These are phyloP conservation scores for Heracleum sosnowskyi DNA, from an alignment of 129 eudicot species.

Conservation along the genomic window DNA sequence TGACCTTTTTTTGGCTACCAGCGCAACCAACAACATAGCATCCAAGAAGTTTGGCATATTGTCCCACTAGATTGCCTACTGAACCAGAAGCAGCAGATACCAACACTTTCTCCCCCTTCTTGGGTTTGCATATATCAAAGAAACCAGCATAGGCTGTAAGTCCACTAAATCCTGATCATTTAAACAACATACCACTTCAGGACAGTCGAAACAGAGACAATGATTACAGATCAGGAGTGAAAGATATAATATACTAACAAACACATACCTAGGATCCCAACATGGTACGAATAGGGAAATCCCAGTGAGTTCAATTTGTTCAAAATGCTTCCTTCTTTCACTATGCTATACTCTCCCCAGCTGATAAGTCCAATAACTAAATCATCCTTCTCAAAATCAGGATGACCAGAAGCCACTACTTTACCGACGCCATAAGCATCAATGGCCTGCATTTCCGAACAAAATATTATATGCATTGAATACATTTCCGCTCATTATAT, in stretches of 20 bases:
- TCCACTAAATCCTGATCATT: constrained; percentile 59
- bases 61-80: constrained; percentile 78
- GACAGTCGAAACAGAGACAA: neutral
- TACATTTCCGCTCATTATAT: neutral
- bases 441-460: constrained; percentile 32
- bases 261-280: constrained; percentile 51
- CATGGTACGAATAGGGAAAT: constrained; percentile 59
- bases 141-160: constrained; percentile 77
- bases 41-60: constrained; percentile 63
- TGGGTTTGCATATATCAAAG: constrained; percentile 66
- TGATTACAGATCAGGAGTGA: neutral
- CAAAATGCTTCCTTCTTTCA: constrained; percentile 33
- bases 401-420: constrained; percentile 57
- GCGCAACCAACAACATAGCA: constrained; percentile 94
- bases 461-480: neutral
- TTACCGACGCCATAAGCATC: constrained; percentile 73
- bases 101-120: constrained; percentile 64
- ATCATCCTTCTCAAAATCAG: constrained; percentile 58
- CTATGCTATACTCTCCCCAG: constrained; percentile 73
- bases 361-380: constrained; percentile 54
- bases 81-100: constrained; percentile 90
- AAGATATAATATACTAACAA: neutral
- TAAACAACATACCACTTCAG: neutral
- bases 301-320: constrained; percentile 62
- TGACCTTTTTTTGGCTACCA: constrained; percentile 57